Base-by-base conservation (phyloP, 2,329 filamentous ascomycete species). In the Dactylonectria estremocensis region DNA sequence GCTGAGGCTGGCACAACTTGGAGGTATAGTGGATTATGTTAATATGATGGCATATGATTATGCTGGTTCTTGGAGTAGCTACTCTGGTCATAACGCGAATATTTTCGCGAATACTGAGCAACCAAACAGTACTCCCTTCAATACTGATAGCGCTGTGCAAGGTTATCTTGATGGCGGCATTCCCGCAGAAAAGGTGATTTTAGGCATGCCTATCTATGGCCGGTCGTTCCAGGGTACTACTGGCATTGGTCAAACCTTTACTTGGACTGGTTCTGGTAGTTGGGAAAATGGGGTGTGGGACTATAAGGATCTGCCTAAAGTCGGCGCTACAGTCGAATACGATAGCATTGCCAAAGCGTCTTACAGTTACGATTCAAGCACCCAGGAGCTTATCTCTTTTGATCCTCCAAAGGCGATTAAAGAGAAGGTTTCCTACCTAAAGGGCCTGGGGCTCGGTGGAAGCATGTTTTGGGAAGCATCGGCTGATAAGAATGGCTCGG, bases 391-490 rank as follows among this genome's bases (percentile, higher is more conserved):
- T 80, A 84, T 97, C 68, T 90, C 89, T 14, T 97, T 93, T 74
- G 90, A 92, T 74, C 93, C 87, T 0, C 86, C 89, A 0, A 81
- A 83, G 13, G 87, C 90, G 72, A 85, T 90, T 14, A 77, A 80
- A 55, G 77, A 81, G 69, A 96, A 95, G 82, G 88, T 89, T 2
- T 75, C 82, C 5, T 95, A 91, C 77, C 87, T 94, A 70, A 85
- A 87, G 78, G 76, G 81, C 50, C 83, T 85, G 55, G 86, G 88
- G 0, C 85, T 96, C 0, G 93, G 91, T 3, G 93, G 93, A n/a
- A 90, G 88, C 20, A 95, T 96, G 93, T 96, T 93, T 87, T 97
- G 93, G 93, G 93, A 95, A 78, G 90, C 88, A 11, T 93, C 89
- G 65, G 89, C 86, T 3, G 94, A 96, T 77, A 87, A 86, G 73